Evolutionary conservation across 2,329 filamentous ascomycete genomes (phyloP).

Genomic region (Colletotrichum sojae): DNA sequence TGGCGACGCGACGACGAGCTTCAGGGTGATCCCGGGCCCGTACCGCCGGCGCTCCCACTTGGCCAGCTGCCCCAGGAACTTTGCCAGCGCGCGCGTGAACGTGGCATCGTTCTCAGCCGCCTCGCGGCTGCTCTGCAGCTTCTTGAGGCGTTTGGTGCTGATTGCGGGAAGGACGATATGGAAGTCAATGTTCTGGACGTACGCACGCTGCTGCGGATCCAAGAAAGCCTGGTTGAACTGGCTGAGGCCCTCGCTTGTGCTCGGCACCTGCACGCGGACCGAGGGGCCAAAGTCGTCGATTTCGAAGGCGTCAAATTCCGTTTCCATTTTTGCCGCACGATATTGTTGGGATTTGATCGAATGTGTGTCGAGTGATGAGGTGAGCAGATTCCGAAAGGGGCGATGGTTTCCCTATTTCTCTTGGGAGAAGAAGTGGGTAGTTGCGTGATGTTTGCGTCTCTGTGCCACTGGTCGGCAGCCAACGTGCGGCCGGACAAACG

Average conservation of each 20-base stretch:
- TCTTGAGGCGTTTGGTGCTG: slow-evolving; percentile 11
- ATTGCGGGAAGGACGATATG: slow-evolving; percentile 11
- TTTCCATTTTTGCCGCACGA: not conserved
- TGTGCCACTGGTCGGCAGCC: not conserved
- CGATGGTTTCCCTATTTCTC: not conserved
- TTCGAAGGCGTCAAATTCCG: slow-evolving; percentile 8
- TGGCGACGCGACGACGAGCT: slow-evolving; percentile 2
- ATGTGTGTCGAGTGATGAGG: not conserved
- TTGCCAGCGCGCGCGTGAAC: slow-evolving; percentile 8
- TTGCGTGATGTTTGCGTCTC: slow-evolving; percentile 23
- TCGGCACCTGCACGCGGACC: slow-evolving; percentile 10
- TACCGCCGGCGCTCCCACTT: slow-evolving; percentile 17
- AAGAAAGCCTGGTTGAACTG: slow-evolving; percentile 25
- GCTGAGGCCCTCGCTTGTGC: slow-evolving; percentile 19
- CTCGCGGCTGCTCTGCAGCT: slow-evolving; percentile 1
- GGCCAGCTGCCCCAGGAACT: not conserved
- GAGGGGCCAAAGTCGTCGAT: slow-evolving; percentile 3
- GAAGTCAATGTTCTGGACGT: slow-evolving; percentile 21
- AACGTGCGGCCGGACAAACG: not conserved
- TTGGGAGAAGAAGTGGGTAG: slow-evolving; percentile 7
- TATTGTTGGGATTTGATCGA: not conserved
- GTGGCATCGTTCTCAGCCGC: not conserved
- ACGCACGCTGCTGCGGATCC: slow-evolving; percentile 10
- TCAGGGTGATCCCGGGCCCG: slow-evolving; percentile 3
- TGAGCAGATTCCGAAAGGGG: slow-evolving; percentile 1